Conservation (phyloP, 805 yeast genomes). For the Starmerella stellata region DNA sequence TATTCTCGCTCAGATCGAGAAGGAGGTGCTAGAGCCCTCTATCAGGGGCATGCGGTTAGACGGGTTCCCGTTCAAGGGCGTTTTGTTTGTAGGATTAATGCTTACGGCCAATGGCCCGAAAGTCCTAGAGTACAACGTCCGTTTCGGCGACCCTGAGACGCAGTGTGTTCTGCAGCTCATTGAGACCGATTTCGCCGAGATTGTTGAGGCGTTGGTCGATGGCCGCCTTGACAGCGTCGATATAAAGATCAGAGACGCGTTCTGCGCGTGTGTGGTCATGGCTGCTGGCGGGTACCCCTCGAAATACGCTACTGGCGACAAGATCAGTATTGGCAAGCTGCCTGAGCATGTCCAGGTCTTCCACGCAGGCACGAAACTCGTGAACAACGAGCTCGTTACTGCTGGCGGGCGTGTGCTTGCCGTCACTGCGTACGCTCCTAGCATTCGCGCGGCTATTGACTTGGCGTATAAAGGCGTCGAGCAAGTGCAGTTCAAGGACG, state of each 20-base stretch:
- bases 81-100: conserved; percentile 89
- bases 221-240: conserved; percentile 76
- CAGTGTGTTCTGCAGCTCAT: conserved; percentile 86
- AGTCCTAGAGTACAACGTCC: conserved; percentile 88
- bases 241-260: conserved; percentile 33
- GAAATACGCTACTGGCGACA: conserved; percentile 67
- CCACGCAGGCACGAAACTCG: conserved; percentile 81
- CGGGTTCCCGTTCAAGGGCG: conserved; percentile 88
- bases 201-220: conserved; percentile 84
- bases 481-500: conserved; percentile 49
- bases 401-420: conserved; percentile 97
- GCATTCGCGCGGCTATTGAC: conserved; percentile 64
- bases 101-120: conserved; percentile 77
- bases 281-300: conserved; percentile 97
- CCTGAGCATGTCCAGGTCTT: conserved; percentile 55
- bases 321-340: conserved; percentile 35
- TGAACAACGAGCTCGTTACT: conserved; percentile 48
- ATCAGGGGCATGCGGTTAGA: conserved; percentile 92
- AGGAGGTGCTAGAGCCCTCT: conserved; percentile 69
- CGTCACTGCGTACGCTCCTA: conserved; percentile 63
- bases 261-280: conserved; percentile 82
- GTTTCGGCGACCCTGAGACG: conserved; percentile 99
- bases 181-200: conserved; percentile 82
- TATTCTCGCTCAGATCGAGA: conserved; percentile 50
- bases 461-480: conserved; percentile 75